Evolutionary conservation across 2,329 filamentous ascomycete genomes (phyloP).

Genomic region (Curvularia verruculosa): DNA sequence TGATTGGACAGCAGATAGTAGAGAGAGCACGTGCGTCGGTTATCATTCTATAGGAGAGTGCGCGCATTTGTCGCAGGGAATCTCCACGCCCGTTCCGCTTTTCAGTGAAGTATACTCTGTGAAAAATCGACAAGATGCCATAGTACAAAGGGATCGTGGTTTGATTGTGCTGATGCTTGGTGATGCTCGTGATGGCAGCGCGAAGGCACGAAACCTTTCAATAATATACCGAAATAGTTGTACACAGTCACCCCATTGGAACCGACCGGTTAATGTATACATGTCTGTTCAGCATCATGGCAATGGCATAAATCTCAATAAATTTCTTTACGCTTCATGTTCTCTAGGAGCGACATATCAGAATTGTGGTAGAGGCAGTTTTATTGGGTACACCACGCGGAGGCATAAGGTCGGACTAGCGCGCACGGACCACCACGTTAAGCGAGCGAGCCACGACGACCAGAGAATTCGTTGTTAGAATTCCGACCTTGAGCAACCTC

Average conservation of each 20-base stretch:
- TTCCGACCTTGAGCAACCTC: slow-evolving; percentile 9
- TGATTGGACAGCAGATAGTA: not conserved
- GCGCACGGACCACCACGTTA: too few relatives aligned
- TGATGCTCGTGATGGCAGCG: not conserved
- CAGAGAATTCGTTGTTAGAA: too few relatives aligned
- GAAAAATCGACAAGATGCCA: not conserved
- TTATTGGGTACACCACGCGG: too few relatives aligned
- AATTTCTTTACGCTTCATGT: too few relatives aligned
- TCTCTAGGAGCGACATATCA: too few relatives aligned
- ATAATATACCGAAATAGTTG: too few relatives aligned
- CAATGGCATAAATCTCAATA: too few relatives aligned
- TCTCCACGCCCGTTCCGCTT: not conserved
- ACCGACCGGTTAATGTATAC: too few relatives aligned
- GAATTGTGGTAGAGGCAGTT: too few relatives aligned
- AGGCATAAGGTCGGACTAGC: too few relatives aligned
- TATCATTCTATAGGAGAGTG: not conserved
- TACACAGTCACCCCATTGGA: too few relatives aligned
- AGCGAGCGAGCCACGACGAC: not conserved
- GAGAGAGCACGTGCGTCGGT: not conserved
- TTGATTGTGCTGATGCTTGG: not conserved
- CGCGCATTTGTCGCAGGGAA: not conserved
- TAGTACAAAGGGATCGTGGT: not conserved
- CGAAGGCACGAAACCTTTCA: not conserved
- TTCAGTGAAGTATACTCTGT: not conserved
- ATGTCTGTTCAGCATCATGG: too few relatives aligned